Percentiles rank a stretch among this genome's conserved stretches.
Evolutionary conservation across 345 rosid genomes (phyloP).

Genomic region (Lepidium didymum): DNA sequence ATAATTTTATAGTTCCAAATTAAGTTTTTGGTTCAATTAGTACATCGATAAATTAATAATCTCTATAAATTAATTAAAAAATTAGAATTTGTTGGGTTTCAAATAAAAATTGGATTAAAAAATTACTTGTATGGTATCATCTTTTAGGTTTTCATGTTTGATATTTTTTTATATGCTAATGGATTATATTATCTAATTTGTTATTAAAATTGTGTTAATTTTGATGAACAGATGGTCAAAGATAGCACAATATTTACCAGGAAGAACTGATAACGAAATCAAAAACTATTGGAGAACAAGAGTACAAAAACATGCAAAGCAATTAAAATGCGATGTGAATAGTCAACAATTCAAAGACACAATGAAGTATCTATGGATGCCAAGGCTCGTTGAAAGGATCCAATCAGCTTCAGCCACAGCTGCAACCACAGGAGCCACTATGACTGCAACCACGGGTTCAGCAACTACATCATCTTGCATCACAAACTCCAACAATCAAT

Average conservation of each 20-base stretch:
- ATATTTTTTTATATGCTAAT: background rate
- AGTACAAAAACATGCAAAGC: conserved; percentile 92
- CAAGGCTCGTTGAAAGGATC: conserved; percentile 78
- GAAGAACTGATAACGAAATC: conserved; percentile 93
- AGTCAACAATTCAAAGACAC: conserved; percentile 85
- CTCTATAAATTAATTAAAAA: no score
- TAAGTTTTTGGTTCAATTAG: no score
- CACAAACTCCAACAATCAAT: conserved; percentile 23
- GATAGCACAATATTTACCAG: conserved; percentile 85
- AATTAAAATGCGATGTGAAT: conserved; percentile 78
- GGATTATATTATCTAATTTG: background rate
- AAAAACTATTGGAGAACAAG: conserved; percentile 97
- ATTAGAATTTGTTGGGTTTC: no score
- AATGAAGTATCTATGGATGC: conserved; percentile 80
- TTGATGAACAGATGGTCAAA: conserved; percentile 65
- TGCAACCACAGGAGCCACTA: background rate
- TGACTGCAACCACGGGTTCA: conserved; percentile 20
- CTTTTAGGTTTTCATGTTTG: background rate
- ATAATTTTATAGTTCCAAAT: no score
- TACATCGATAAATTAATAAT: no score
- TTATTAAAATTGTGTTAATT: background rate
- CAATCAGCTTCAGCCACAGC: conserved; percentile 47
- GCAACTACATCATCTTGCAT: conserved; percentile 28
- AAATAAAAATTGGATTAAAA: no score
- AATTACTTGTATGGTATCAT: background rate